These are phyloP conservation scores for Didymella lethalis DNA, from an alignment of 2,329 filamentous ascomycete genomes.

Conservation along the genomic window DNA sequence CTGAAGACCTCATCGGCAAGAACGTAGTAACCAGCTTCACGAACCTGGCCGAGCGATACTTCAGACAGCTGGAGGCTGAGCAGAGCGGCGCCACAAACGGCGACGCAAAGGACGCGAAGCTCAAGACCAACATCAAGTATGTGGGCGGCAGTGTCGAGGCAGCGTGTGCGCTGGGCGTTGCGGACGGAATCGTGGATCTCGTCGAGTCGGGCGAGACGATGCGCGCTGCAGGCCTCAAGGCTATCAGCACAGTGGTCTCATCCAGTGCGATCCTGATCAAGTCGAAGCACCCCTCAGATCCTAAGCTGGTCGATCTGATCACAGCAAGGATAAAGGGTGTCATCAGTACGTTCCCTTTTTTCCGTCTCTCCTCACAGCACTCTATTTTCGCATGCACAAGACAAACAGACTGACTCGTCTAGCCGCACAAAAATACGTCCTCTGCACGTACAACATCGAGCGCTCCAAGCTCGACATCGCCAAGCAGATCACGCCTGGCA, in stretches of 20 bases:
- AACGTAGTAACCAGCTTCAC: constrained; percentile 97
- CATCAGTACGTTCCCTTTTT: constrained; percentile 67
- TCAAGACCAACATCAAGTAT: constrained; percentile 90
- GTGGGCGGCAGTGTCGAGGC: constrained; percentile 97
- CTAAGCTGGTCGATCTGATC: constrained; percentile 82
- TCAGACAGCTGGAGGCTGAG: constrained; percentile 74
- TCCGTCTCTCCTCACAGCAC: not conserved
- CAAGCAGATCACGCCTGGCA: constrained; percentile 85
- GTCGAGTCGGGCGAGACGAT: constrained; percentile 99
- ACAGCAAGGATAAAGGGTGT: constrained; percentile 88
- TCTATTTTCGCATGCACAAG: not conserved
- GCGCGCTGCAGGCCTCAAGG: constrained; percentile 91
- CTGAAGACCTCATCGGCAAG: constrained; percentile 84
- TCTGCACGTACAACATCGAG: constrained; percentile 95
- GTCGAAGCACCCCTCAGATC: constrained; percentile 82
- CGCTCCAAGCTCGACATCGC: constrained; percentile 72
- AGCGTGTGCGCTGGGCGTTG: constrained; percentile 92
- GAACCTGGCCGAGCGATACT: constrained; percentile 82
- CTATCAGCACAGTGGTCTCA: constrained; percentile 91
- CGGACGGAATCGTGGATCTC: constrained; percentile 96
- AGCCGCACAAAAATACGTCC: constrained; percentile 88
- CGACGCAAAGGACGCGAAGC: constrained; percentile 58
- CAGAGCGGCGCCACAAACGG: constrained; percentile 47
- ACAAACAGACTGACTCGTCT: constrained; percentile 21
- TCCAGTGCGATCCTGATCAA: constrained; percentile 91